A percentile compares a stretch with the other conserved stretches of the same genome.
Conservation (phyloP, 345 rosid genomes). For the Citrus inodora region DNA sequence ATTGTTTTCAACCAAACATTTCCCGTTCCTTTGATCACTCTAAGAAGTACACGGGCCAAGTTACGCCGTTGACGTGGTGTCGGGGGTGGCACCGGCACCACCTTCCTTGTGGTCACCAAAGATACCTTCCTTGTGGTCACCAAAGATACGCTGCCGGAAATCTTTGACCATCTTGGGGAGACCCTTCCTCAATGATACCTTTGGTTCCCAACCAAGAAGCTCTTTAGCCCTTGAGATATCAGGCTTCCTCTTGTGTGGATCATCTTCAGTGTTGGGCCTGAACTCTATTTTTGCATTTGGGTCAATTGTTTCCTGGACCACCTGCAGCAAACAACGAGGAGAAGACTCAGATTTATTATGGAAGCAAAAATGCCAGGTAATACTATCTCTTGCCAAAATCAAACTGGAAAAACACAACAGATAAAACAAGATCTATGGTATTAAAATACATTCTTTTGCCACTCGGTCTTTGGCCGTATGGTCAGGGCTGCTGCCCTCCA, state of each 20-base stretch:
- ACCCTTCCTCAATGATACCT: conserved; percentile 79
- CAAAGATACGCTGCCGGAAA: conserved; percentile 88
- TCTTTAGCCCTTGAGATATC: conserved; percentile 90
- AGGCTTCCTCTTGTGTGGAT: conserved; percentile 99
- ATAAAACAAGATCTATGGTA: background rate
- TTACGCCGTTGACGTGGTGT: conserved; percentile 35
- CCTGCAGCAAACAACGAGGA: conserved; percentile 37
- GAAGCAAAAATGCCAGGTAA: background rate
- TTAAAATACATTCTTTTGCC: background rate
- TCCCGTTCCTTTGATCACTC: conserved; percentile 1
- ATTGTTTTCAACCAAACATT: background rate
- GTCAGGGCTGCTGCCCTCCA: too few species aligned
- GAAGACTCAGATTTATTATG: background rate
- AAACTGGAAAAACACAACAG: background rate
- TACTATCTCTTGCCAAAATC: background rate
- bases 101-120: conserved; percentile 89
- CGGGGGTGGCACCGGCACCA: conserved; percentile 26
- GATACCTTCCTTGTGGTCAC: conserved; percentile 84
- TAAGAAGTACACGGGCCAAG: conserved; percentile 2
- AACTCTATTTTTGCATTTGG: conserved; percentile 93
- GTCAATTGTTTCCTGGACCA: conserved; percentile 94
- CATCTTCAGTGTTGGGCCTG: conserved; percentile 91
- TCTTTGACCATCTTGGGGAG: conserved; percentile 93
- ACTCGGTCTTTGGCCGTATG: too few species aligned
- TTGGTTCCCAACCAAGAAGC: conserved; percentile 91